Percentiles rank a stretch among this genome's conserved stretches.
These are phyloP conservation scores for Aspergillus conjunctus DNA, from an alignment of 495 filamentous ascomycete species.

Conservation along the genomic window DNA sequence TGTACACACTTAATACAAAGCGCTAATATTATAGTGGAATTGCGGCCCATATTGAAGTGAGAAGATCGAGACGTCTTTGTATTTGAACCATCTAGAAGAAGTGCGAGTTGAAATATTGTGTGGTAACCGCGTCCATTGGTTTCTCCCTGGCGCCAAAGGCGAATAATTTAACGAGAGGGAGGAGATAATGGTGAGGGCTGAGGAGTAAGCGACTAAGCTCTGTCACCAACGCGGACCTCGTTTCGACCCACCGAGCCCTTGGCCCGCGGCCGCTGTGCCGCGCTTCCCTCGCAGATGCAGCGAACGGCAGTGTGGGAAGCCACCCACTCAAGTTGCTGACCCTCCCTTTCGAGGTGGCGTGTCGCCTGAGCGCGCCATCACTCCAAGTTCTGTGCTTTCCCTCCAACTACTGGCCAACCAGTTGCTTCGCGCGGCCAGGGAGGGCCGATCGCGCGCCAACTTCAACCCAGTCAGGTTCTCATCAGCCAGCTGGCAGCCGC, in stretches of 20 bases:
- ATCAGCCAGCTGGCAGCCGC: conserved; percentile 33
- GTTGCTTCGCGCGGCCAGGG: conserved; percentile 37
- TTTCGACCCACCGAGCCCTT: conserved; percentile 20
- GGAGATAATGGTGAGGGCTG: neutral
- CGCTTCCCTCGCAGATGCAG: conserved; percentile 33
- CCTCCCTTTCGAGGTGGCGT: conserved; percentile 29
- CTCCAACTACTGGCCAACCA: conserved; percentile 33
- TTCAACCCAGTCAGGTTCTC: conserved; percentile 26
- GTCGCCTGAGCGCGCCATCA: conserved; percentile 40
- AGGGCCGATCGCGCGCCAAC: conserved; percentile 52
- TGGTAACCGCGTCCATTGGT: conserved; percentile 17
- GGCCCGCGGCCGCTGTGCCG: conserved; percentile 28
- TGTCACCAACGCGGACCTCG: conserved; percentile 10
- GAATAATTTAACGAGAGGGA: conserved; percentile 26
- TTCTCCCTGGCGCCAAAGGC: conserved; percentile 30
- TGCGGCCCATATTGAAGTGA: too few relatives aligned
- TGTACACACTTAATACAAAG: too few relatives aligned
- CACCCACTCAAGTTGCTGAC: conserved; percentile 16
- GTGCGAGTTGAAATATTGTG: neutral
- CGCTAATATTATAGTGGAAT: too few relatives aligned
- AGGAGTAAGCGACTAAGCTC: conserved; percentile 18
- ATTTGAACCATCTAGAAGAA: neutral
- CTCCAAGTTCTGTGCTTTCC: conserved; percentile 27
- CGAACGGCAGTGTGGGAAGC: conserved; percentile 9
- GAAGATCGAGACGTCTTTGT: too few relatives aligned